phyloP scores from a whole-genome alignment of 768 basidiomycete species.

The Kondoa malvinella region DNA sequence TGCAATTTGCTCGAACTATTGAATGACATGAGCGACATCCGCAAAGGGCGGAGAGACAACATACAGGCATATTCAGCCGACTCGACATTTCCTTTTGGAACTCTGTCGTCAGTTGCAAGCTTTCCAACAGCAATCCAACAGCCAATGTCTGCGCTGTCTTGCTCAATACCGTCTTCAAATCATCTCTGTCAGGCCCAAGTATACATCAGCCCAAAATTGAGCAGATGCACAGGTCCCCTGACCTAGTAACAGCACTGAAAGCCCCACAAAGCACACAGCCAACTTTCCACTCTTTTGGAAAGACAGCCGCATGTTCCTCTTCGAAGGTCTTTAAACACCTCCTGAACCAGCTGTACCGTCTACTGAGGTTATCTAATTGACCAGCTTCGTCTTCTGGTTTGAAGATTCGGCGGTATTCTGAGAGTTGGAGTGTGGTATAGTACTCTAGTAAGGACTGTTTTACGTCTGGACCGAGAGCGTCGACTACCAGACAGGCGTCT shows the following conservation, averaged over 20 bases:
- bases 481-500: slow-evolving; percentile 74
- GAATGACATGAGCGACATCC: neutral
- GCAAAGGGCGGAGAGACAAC: slow-evolving; percentile 9
- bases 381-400: slow-evolving; percentile 80
- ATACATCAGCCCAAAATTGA: neutral
- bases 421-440: slow-evolving; percentile 73
- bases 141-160: slow-evolving; percentile 57
- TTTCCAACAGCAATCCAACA: slow-evolving; percentile 65
- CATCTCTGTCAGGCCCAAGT: slow-evolving; percentile 51
- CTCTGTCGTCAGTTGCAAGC: slow-evolving; percentile 67
- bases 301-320: slow-evolving; percentile 62
- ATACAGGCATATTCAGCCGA: slow-evolving; percentile 56
- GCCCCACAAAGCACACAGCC: slow-evolving; percentile 62
- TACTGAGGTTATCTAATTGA: slow-evolving; percentile 79
- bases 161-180: slow-evolving; percentile 59
- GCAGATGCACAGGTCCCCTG: neutral
- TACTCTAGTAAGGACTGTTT: slow-evolving; percentile 56
- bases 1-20: slow-evolving; percentile 27
- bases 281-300: slow-evolving; percentile 73
- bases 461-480: slow-evolving; percentile 71
- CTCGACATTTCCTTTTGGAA: slow-evolving; percentile 67
- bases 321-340: slow-evolving; percentile 71
- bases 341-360: slow-evolving; percentile 90
- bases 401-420: slow-evolving; percentile 93
- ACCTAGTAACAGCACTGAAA: slow-evolving; percentile 37